Evolutionary conservation across 2,329 filamentous ascomycete species (phyloP).

Genomic region (Alternaria metachromatica): DNA sequence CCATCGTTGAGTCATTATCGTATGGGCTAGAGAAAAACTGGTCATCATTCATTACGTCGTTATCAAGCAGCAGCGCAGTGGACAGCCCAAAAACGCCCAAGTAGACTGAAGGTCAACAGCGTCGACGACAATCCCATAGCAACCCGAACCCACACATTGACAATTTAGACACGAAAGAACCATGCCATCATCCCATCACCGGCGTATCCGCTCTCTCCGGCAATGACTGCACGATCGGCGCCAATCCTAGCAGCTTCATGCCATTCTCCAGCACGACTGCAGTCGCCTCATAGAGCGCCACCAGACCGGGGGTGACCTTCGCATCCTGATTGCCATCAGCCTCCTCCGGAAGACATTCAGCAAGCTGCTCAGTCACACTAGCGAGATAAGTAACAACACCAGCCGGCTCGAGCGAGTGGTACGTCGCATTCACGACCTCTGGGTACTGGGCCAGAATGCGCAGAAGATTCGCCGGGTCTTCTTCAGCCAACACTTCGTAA

Average conservation of each 20-base stretch:
- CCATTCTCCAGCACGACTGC: conserved; percentile 40
- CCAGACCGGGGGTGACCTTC: conserved; percentile 22
- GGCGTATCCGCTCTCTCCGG: conserved; percentile 37
- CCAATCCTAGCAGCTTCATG: conserved; percentile 38
- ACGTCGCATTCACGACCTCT: conserved; percentile 33
- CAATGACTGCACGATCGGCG: conserved; percentile 16
- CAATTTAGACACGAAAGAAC: not conserved
- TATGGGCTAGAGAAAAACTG: not conserved
- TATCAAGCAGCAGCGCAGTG: not conserved
- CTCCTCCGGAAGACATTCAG: conserved; percentile 28
- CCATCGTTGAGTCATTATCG: not conserved
- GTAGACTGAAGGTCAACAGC: not conserved
- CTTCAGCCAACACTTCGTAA: conserved; percentile 28
- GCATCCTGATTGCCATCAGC: not conserved
- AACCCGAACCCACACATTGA: not conserved
- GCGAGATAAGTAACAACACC: conserved; percentile 37
- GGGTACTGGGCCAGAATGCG: conserved; percentile 41
- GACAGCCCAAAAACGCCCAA: not conserved
- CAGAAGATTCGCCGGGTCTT: conserved; percentile 35
- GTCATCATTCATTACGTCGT: not conserved
- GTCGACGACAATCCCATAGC: not conserved
- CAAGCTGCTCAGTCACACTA: conserved; percentile 34
- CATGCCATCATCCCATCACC: conserved; percentile 5
- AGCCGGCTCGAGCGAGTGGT: conserved; percentile 37
- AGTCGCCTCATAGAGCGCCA: conserved; percentile 36